Evolutionary conservation across 345 rosid species (phyloP), one percentile per base, ranked within the genome.

Genomic region (Dovyalis caffra): DNA sequence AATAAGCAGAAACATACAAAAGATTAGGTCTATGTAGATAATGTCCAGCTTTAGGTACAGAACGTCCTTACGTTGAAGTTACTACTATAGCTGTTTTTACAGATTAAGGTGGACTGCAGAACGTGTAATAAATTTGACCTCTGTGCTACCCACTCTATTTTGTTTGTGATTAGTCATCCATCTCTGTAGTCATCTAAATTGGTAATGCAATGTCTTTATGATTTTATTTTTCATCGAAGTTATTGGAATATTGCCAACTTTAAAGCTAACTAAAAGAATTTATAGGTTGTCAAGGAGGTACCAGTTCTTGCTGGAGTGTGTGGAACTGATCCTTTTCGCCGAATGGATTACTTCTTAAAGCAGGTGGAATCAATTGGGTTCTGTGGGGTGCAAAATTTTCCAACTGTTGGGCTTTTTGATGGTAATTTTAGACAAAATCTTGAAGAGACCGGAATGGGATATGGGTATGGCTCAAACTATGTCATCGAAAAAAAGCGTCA

Each of bases 361-460:
- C 91, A 91, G 86, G 74, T 95, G 66, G 95, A 95, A 82, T 89
- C 97, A 56, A 85, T 90, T 43, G 99, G 99, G 58, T 92, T 91
- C 76, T 81, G 79, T 75, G 97, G 99, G 57, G 97, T 95, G 76
- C 97, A 95, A 87, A 95, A 95, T 74, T 95, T 95, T 81, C 99
- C 97, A 35, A 95, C 99, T 49, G 97, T 95, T 26, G 97, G 99
- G 76, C 94, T 95, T 34, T 91, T 92, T 78, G 99, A 95, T 68
- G 99, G 99, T 53, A 95, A 90, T 77, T 95, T 95, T 69, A 88
- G 99, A 73, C 90, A 89, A 78, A 92, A 91, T 90, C 90, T 95
- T 65, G 99, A 95, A 83, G 99, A 92, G 85, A 95, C 99, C 0
- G 97, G 99, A 77, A 95, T 95, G 99, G 97, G 99, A 87, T 91